Evolutionary conservation across 495 filamentous ascomycete genomes (phyloP).

Genomic region (Neurospora tetrasperma): DNA sequence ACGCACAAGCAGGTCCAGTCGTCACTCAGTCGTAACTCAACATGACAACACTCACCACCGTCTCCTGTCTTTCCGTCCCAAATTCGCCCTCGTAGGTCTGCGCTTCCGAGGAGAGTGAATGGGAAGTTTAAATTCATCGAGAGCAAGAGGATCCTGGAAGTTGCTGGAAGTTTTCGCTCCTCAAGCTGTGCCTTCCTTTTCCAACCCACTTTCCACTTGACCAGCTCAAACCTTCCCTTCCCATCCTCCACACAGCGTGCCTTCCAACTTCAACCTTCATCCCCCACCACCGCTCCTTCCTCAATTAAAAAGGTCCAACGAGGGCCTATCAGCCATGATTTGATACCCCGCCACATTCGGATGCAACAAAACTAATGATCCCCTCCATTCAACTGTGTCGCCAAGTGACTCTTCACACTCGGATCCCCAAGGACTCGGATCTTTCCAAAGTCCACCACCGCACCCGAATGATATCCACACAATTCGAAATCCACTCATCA

Average conservation of each 20-base stretch:
- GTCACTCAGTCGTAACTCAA: not conserved
- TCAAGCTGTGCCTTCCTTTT: not conserved
- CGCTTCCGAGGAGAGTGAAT: not conserved
- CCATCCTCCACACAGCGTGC: not conserved
- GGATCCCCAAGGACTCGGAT: too few species aligned
- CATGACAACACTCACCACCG: not conserved
- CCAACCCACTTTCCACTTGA: not conserved
- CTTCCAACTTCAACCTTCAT: not conserved
- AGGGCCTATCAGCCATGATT: conserved; percentile 50
- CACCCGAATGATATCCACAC: too few species aligned
- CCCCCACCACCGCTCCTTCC: not conserved
- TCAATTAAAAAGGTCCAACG: conserved; percentile 34
- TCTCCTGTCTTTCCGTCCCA: not conserved
- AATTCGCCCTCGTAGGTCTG: not conserved
- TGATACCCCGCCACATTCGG: conserved; percentile 56
- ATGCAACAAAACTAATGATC: conserved; percentile 30
- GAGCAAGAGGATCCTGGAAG: not conserved
- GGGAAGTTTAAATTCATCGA: not conserved
- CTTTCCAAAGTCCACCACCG: too few species aligned
- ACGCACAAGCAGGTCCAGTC: not conserved
- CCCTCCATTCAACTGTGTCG: too few species aligned
- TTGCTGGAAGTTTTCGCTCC: not conserved
- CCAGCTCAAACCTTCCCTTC: not conserved
- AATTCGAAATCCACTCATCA: too few species aligned
- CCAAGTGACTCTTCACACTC: too few species aligned